phyloP scores from a whole-genome alignment of 139 green algal species.

The Gonium pectorale region DNA sequence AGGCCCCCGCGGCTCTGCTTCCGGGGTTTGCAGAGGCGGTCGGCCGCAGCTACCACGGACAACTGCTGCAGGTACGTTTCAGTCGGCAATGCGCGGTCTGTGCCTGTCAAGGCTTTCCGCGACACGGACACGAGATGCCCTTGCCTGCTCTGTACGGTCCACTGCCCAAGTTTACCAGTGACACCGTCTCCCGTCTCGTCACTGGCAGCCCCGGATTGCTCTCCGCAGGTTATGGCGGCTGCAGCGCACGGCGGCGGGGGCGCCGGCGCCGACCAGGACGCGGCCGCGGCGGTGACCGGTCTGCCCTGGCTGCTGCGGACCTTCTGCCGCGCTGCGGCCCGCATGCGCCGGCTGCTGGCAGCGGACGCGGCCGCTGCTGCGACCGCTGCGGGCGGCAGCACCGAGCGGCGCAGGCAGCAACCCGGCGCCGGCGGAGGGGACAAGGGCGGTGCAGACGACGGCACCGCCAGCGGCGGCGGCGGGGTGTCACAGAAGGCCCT shows the following conservation, averaged over 20 bases:
- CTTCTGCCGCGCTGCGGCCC: neutral
- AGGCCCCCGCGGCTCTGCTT: neutral
- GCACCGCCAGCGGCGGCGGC: neutral
- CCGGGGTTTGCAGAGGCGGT: neutral
- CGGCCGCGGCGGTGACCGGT: neutral
- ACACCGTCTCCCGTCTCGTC: no score
- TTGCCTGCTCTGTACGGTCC: no score
- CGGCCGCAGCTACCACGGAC: neutral
- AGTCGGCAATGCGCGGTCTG: no score
- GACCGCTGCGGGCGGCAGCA: neutral
- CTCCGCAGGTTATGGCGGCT: neutral
- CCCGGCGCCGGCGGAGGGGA: neutral
- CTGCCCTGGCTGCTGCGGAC: slow-evolving; percentile 43
- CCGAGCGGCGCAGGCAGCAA: neutral
- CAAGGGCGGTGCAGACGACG: neutral
- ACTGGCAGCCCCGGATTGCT: no score
- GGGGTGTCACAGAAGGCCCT: neutral
- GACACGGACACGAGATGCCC: no score
- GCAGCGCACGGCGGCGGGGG: neutral
- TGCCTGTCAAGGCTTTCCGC: no score
- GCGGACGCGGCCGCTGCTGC: neutral
- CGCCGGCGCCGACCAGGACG: no score
- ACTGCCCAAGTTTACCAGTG: no score
- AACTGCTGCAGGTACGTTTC: slow-evolving; percentile 26
- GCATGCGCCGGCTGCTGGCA: neutral